These are phyloP conservation scores for Mortierella antarctica DNA, from an alignment of 192 early-diverging fungal genomes.

Conservation along the genomic window DNA sequence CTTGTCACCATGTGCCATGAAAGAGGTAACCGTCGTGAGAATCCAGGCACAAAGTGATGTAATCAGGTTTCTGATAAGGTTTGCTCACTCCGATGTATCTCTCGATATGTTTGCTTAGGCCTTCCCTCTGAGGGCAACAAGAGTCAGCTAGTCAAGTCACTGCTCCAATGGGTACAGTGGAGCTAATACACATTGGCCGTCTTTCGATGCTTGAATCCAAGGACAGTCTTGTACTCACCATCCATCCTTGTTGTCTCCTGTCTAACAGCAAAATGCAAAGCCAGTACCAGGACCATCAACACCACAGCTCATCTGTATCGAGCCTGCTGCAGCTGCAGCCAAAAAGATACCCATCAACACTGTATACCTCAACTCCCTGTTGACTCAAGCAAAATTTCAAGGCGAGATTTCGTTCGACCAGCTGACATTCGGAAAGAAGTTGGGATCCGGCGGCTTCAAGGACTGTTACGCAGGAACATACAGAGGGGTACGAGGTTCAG, in stretches of 20 bases:
- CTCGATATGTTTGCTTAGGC: slow-evolving; percentile 44
- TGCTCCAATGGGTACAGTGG: slow-evolving; percentile 68
- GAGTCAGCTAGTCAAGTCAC: slow-evolving; percentile 62
- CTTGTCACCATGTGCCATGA: slow-evolving; percentile 78
- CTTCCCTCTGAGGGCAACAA: slow-evolving; percentile 75
- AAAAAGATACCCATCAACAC: slow-evolving; percentile 53
- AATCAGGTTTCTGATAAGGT: neutral
- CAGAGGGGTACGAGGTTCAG: slow-evolving; percentile 56
- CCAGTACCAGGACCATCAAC: slow-evolving; percentile 77
- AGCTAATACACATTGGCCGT: too few species aligned
- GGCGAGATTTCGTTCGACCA: slow-evolving; percentile 72
- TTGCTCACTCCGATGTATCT: neutral
- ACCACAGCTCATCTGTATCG: slow-evolving; percentile 66
- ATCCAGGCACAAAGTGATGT: neutral
- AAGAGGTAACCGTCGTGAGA: slow-evolving; percentile 58
- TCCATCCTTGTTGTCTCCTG: slow-evolving; percentile 1
- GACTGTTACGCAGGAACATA: slow-evolving; percentile 79
- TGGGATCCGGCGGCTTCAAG: slow-evolving; percentile 83
- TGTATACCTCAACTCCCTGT: slow-evolving; percentile 58
- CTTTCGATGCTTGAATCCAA: neutral
- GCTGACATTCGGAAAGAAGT: slow-evolving; percentile 69
- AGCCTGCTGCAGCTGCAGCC: slow-evolving; percentile 54
- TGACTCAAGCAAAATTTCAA: slow-evolving; percentile 55
- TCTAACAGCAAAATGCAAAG: slow-evolving; percentile 69
- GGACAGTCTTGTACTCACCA: neutral